Evolutionary conservation across 2,329 filamentous ascomycete genomes (phyloP).

Genomic region (Calonectria leucothoes): DNA sequence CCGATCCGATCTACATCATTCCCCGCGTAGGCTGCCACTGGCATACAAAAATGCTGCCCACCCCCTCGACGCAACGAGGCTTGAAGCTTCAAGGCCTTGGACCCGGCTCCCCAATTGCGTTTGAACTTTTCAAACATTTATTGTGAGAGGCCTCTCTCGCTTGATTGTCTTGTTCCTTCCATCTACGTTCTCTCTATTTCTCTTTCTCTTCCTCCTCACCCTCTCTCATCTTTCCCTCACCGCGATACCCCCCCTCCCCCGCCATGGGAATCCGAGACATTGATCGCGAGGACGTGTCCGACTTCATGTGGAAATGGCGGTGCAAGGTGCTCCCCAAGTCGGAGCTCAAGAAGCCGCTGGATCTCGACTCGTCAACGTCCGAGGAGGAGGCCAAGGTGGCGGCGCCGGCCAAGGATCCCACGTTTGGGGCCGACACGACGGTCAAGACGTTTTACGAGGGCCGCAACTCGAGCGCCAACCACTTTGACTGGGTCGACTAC

Average conservation of each 20-base stretch:
- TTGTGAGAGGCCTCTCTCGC: background rate
- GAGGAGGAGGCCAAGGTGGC: constrained; percentile 23
- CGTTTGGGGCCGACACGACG: constrained; percentile 43
- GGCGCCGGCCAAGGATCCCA: constrained; percentile 36
- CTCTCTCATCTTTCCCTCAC: background rate
- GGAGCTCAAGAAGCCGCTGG: constrained; percentile 27
- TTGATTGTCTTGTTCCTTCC: background rate
- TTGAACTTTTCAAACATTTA: background rate
- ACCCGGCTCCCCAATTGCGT: background rate
- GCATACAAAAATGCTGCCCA: background rate
- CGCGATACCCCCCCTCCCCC: background rate
- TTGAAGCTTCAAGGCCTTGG: background rate
- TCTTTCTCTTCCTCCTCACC: background rate
- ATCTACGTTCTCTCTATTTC: background rate
- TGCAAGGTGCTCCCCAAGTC: constrained; percentile 44
- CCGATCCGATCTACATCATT: background rate
- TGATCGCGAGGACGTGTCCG: constrained; percentile 40
- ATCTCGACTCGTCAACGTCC: constrained; percentile 28
- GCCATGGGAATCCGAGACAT: constrained; percentile 30
- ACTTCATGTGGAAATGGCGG: constrained; percentile 46
- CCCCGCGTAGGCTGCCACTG: background rate
- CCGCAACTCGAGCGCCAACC: constrained; percentile 31
- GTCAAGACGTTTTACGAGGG: constrained; percentile 57
- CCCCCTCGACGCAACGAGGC: background rate
- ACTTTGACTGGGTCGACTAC: constrained; percentile 53